phyloP scores from a whole-genome alignment of 805 yeast species.

The Nakazawaea siamensis region DNA sequence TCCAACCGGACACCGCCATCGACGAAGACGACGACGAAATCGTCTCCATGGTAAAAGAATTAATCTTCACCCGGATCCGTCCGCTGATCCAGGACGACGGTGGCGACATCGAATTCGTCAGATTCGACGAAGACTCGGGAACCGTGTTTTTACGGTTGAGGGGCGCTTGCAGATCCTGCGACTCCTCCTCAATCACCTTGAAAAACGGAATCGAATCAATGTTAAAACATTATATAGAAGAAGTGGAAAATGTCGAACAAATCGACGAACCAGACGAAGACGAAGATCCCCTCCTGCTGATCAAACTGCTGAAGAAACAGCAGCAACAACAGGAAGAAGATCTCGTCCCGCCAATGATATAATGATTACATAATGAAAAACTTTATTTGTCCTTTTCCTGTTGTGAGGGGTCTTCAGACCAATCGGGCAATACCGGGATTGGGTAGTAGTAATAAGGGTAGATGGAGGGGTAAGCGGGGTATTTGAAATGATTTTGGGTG shows the following conservation, averaged over 20 bases:
- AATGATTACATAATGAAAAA: too few relatives aligned
- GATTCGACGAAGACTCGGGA: constrained; percentile 80
- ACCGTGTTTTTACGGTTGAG: constrained; percentile 80
- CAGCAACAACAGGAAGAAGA: constrained; percentile 6
- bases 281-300: constrained; percentile 25
- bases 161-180: constrained; percentile 95
- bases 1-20: constrained; percentile 21
- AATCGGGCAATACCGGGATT: constrained; percentile 1
- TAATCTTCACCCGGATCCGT: constrained; percentile 88
- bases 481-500: constrained; percentile 23
- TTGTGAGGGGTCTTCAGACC: neutral
- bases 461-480: constrained; percentile 1
- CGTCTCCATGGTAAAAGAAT: constrained; percentile 82
- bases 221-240: constrained; percentile 95
- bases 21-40: constrained; percentile 71
- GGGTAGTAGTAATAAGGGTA: constrained; percentile 10
- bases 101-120: constrained; percentile 88
- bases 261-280: constrained; percentile 81
- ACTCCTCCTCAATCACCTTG: constrained; percentile 83
- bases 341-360: constrained; percentile 27
- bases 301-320: constrained; percentile 14
- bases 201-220: constrained; percentile 96
- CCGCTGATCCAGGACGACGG: constrained; percentile 99
- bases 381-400: too few relatives aligned
- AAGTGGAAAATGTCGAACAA: constrained; percentile 82